phyloP scores from a whole-genome alignment of 192 early-diverging fungal genomes.

The Geranomyces michiganensis region DNA sequence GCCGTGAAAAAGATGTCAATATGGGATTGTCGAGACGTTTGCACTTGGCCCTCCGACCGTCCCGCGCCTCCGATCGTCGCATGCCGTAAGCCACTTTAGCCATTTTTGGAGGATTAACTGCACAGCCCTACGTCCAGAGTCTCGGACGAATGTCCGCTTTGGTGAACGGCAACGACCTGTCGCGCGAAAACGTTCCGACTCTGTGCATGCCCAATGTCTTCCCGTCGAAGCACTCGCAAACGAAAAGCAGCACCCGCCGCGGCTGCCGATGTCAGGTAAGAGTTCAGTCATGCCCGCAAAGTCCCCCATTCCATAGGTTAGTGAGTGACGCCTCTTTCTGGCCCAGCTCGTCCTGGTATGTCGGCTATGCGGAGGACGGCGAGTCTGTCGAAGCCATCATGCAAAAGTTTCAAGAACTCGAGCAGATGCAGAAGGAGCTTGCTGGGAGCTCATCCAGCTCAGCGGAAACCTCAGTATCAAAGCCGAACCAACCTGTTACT shows the following conservation, averaged over 20 bases:
- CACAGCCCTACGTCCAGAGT: too few relatives aligned
- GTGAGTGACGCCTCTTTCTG: background rate
- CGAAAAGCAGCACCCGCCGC: conserved; percentile 6
- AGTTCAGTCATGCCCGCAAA: background rate
- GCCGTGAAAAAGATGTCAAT: too few relatives aligned
- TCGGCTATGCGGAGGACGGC: conserved; percentile 95
- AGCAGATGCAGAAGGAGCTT: conserved; percentile 83
- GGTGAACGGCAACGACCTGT: too few relatives aligned
- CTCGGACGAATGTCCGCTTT: too few relatives aligned
- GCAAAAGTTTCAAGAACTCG: conserved; percentile 97
- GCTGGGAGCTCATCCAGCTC: conserved; percentile 21
- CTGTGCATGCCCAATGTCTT: conserved; percentile 4
- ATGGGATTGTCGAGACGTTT: too few relatives aligned
- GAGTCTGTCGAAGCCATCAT: conserved; percentile 97
- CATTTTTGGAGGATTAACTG: background rate
- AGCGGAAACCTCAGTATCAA: background rate
- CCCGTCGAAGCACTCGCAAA: conserved; percentile 16
- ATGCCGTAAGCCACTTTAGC: background rate
- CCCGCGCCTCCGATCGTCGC: too few relatives aligned
- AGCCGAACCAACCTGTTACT: background rate
- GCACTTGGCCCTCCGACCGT: too few relatives aligned
- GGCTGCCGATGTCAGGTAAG: conserved; percentile 20
- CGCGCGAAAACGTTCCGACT: too few relatives aligned
- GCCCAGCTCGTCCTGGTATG: conserved; percentile 65
- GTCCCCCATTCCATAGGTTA: background rate